Percentiles rank a stretch among this genome's conserved stretches.
Evolutionary conservation across 2,329 filamentous ascomycete species (phyloP).

Genomic region (Claviceps africana): DNA sequence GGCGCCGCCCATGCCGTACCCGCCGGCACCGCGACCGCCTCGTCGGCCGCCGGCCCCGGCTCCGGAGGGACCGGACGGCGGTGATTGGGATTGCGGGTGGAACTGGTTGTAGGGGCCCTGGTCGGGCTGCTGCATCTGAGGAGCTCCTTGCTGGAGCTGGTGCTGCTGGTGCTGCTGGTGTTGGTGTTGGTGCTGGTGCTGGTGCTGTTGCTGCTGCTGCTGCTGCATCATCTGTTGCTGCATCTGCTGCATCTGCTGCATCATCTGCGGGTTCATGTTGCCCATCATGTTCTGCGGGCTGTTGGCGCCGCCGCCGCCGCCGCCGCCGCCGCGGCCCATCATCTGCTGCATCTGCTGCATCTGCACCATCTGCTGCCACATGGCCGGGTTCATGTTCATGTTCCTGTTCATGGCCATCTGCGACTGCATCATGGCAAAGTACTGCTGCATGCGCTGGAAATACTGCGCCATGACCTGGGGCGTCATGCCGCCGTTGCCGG

Average conservation of each 20-base stretch:
- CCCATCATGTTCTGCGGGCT: constrained; percentile 25
- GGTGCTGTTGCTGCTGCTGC: constrained; percentile 30
- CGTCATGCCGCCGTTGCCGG: constrained; percentile 59
- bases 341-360: constrained; percentile 57
- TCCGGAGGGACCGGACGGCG: constrained; percentile 17
- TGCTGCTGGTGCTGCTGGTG: no score
- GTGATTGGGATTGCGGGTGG: constrained; percentile 31
- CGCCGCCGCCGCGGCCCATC: constrained; percentile 29
- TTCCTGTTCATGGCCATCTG: constrained; percentile 74
- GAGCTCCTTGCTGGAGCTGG: constrained; percentile 9
- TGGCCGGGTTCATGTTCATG: constrained; percentile 59
- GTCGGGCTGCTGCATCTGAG: constrained; percentile 10
- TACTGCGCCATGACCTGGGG: constrained; percentile 97
- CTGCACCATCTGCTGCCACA: constrained; percentile 64
- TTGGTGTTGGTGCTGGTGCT: no score
- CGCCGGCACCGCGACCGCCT: constrained; percentile 9
- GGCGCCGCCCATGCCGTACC: constrained; percentile 20
- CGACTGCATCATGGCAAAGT: constrained; percentile 89
- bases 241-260: constrained; percentile 27
- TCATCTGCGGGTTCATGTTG: constrained; percentile 37
- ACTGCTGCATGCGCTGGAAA: constrained; percentile 96
- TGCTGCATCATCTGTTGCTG: constrained; percentile 31
- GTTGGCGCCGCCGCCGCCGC: constrained; percentile 22
- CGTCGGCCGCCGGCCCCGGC: constrained; percentile 13
- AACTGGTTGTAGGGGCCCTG: constrained; percentile 13